phyloP scores from a whole-genome alignment of 169 alveolate species.

The Eimeria maxima region DNA sequence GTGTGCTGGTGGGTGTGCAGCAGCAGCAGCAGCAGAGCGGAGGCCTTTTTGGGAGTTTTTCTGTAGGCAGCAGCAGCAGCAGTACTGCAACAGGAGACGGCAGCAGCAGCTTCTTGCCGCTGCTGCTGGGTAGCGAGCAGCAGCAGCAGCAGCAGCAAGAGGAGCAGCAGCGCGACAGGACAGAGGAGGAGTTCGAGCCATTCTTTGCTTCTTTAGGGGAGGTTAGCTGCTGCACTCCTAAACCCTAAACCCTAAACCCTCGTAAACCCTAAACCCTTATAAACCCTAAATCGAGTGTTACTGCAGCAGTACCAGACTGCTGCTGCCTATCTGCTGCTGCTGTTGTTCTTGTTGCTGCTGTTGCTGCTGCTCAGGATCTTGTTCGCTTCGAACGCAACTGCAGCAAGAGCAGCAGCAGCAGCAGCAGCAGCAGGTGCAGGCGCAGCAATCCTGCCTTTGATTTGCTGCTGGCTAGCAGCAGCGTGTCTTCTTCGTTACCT shows the following conservation, averaged over 20 bases:
- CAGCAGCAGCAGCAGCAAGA: slow-evolving; percentile 48
- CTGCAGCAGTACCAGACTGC: not conserved
- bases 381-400: slow-evolving; percentile 23
- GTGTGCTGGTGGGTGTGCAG: no score
- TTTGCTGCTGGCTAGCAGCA: slow-evolving; percentile 1
- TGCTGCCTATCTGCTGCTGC: slow-evolving; percentile 19
- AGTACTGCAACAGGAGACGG: not conserved
- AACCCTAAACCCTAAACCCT: slow-evolving; percentile 29
- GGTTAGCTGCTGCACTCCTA: not conserved
- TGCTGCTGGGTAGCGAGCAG: not conserved
- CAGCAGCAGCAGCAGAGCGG: slow-evolving; percentile 52
- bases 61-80: slow-evolving; percentile 8
- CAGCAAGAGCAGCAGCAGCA: slow-evolving; percentile 37
- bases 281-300: not conserved
- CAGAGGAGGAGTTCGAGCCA: not conserved
- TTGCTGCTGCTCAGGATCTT: slow-evolving; percentile 12
- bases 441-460: slow-evolving; percentile 16
- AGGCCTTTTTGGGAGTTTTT: not conserved
- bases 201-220: no score
- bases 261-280: not conserved
- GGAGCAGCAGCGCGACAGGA: not conserved
- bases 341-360: no score
- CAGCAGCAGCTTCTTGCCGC: not conserved
- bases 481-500: not conserved
- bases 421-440: not conserved